Evolutionary conservation across 2,329 filamentous ascomycete genomes (phyloP).

Genomic region (Aspergillus clavatus): DNA sequence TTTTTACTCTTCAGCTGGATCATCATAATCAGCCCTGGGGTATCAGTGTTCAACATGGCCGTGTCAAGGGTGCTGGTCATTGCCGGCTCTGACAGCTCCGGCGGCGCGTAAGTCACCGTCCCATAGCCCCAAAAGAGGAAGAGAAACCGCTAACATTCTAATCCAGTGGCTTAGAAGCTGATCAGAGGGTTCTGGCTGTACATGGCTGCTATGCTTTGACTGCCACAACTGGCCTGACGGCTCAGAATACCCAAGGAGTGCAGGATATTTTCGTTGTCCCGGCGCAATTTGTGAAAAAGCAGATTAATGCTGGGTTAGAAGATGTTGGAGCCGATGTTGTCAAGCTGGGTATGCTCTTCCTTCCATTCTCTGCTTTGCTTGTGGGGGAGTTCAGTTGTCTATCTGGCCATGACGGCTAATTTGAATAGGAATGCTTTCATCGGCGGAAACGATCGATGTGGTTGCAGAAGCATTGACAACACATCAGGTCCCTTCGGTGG

Average conservation of each 20-base stretch:
- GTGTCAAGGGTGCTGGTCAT: constrained; percentile 66
- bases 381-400: neutral
- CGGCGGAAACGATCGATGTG: constrained; percentile 62
- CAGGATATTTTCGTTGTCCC: constrained; percentile 75
- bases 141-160: constrained; percentile 8
- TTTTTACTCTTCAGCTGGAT: neutral
- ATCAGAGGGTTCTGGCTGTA: constrained; percentile 88
- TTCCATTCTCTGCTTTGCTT: neutral
- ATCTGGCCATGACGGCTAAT: neutral
- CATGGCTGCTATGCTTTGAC: constrained; percentile 96
- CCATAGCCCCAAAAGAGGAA: neutral
- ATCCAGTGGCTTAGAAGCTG: constrained; percentile 80
- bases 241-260: constrained; percentile 86
- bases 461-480: constrained; percentile 60
- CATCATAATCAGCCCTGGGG: neutral
- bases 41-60: constrained; percentile 25
- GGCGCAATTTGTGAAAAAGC: constrained; percentile 70
- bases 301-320: constrained; percentile 77
- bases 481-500: constrained; percentile 54
- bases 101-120: constrained; percentile 65
- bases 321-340: constrained; percentile 87
- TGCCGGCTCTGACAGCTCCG: constrained; percentile 85
- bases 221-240: constrained; percentile 90
- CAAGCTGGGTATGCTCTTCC: constrained; percentile 65
- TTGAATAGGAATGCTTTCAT: constrained; percentile 71